Evolutionary conservation across 768 basidiomycete species (phyloP).

Genomic region (Leccinum rimulosum): DNA sequence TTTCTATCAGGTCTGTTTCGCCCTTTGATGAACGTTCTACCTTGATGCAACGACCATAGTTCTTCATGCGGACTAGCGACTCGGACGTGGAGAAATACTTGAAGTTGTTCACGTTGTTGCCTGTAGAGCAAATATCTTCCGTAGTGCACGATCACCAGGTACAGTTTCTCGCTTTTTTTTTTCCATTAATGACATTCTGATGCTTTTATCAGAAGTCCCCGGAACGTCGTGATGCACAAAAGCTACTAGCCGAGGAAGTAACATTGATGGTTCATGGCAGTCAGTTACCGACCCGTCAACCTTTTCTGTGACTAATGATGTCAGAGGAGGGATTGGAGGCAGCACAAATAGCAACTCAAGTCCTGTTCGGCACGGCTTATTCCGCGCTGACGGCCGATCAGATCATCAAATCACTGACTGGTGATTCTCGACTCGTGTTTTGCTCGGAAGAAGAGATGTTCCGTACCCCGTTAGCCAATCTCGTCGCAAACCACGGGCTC

Average conservation of each 20-base stretch:
- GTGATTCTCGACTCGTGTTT: slow-evolving; percentile 64
- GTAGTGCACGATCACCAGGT: slow-evolving; percentile 63
- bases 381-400: slow-evolving; percentile 50
- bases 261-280: slow-evolving; percentile 60
- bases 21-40: neutral
- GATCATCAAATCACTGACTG: slow-evolving; percentile 57
- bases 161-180: slow-evolving; percentile 3
- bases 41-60: slow-evolving; percentile 45
- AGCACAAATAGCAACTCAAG: slow-evolving; percentile 44
- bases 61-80: slow-evolving; percentile 83
- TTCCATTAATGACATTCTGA: neutral
- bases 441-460: slow-evolving; percentile 50
- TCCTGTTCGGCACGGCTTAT: slow-evolving; percentile 42
- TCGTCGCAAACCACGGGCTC: slow-evolving; percentile 59
- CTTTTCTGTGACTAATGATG: slow-evolving; percentile 1
- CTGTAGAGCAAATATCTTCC: slow-evolving; percentile 52
- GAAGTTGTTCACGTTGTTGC: slow-evolving; percentile 77
- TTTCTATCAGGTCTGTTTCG: slow-evolving; percentile 80
- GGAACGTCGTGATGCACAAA: slow-evolving; percentile 46
- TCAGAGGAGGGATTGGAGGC: slow-evolving; percentile 39
- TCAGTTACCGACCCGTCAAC: slow-evolving; percentile 26
- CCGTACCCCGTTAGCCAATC: slow-evolving; percentile 52
- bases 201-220: slow-evolving; percentile 27
- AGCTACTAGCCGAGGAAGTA: slow-evolving; percentile 52
- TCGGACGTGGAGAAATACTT: slow-evolving; percentile 78